These are phyloP conservation scores for Aureobasidium sp. DNA, from an alignment of 2,329 filamentous ascomycete genomes.

Conservation along the genomic window DNA sequence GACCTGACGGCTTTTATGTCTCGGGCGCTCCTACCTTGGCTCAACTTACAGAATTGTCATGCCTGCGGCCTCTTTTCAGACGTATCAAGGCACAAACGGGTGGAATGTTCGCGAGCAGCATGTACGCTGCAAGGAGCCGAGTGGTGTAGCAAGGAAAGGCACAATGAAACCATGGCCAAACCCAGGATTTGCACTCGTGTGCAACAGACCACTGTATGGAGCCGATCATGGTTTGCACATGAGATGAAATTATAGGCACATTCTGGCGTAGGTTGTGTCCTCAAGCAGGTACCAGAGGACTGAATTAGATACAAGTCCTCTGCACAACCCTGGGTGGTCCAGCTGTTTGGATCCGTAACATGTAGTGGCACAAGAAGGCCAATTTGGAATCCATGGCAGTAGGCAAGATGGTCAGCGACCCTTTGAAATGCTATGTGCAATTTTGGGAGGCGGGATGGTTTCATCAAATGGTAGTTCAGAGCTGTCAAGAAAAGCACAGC, in stretches of 20 bases:
- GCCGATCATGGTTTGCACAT: not conserved
- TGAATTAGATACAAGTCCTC: not conserved
- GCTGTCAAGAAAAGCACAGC: not conserved
- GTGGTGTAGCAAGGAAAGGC: not conserved
- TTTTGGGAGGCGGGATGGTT: not conserved
- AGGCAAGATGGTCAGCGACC: not conserved
- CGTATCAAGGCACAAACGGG: not conserved
- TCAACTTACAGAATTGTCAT: not conserved
- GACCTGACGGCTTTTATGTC: not conserved
- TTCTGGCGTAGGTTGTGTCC: not conserved
- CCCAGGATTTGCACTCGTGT: not conserved
- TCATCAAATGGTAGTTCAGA: not conserved
- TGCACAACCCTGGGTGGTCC: not conserved
- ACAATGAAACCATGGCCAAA: not conserved
- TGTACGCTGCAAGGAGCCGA: constrained; percentile 7
- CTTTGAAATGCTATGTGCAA: not conserved
- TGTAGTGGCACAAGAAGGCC: not conserved
- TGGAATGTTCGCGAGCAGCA: not conserved
- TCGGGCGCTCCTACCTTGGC: not conserved
- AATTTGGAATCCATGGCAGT: not conserved
- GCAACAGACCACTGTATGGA: not conserved
- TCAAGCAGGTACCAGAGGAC: not conserved
- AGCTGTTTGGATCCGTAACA: not conserved
- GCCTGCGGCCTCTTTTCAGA: not conserved
- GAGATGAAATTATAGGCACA: not conserved